Evolutionary conservation across 805 yeast genomes (phyloP).

Genomic region (Cyberlindnera subsufficiens): DNA sequence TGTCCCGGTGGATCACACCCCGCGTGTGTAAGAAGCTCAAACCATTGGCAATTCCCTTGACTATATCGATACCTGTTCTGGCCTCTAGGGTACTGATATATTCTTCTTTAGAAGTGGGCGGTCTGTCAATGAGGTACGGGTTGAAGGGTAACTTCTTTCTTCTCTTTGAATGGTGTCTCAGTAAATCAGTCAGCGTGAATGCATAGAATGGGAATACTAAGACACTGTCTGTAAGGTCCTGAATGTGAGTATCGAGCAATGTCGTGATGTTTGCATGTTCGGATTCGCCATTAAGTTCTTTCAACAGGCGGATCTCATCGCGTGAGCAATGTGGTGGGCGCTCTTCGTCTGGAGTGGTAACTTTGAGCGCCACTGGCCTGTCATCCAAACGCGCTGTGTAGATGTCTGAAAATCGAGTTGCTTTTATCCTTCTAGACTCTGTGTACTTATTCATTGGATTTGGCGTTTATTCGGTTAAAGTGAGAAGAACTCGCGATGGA

Average conservation of each 20-base stretch:
- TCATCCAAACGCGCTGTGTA: conserved; percentile 20
- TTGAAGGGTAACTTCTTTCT: conserved; percentile 23
- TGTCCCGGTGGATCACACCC: conserved; percentile 86
- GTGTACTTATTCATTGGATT: conserved; percentile 2
- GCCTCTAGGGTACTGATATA: conserved; percentile 11
- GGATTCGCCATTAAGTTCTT: conserved; percentile 11
- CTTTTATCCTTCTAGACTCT: conserved; percentile 26
- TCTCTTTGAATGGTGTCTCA: conserved; percentile 28
- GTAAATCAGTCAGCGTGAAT: conserved; percentile 29
- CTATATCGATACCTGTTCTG: conserved; percentile 22
- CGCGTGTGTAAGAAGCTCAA: conserved; percentile 60
- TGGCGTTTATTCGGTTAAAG: not conserved
- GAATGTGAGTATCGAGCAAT: conserved; percentile 20
- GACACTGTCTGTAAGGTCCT: conserved; percentile 29
- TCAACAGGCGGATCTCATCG: conserved; percentile 38
- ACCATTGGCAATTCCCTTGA: conserved; percentile 37
- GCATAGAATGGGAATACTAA: conserved; percentile 37
- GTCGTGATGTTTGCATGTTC: conserved; percentile 14
- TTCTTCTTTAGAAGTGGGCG: not conserved
- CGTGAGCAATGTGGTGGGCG: conserved; percentile 48
- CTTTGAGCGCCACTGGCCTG: conserved; percentile 37
- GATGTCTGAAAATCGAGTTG: conserved; percentile 41
- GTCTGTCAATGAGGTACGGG: conserved; percentile 23
- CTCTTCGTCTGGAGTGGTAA: conserved; percentile 43
- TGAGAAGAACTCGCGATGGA: too few relatives aligned